Conservation (phyloP, 305 asterid species). For the Withania somnifera region DNA sequence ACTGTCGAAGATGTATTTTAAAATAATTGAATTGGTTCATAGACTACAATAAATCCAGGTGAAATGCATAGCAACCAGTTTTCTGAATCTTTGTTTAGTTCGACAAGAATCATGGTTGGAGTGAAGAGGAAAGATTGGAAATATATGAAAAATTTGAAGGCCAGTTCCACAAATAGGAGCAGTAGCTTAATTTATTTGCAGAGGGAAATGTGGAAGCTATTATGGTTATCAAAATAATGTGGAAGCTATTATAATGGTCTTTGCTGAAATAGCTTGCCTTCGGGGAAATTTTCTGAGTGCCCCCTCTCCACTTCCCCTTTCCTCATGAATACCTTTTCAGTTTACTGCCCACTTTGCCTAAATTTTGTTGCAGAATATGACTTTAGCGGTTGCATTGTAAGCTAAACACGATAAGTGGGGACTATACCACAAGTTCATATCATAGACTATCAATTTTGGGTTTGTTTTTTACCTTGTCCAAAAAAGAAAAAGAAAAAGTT, state of each 20-base stretch:
- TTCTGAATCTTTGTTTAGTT: neutral
- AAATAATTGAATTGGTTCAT: neutral
- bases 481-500: too few relatives aligned
- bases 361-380: neutral
- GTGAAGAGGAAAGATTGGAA: too few relatives aligned
- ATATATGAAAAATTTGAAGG: too few relatives aligned
- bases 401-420: neutral
- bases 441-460: neutral
- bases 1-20: neutral
- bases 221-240: too few relatives aligned
- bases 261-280: neutral
- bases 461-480: neutral
- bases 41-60: neutral
- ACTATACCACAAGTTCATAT: neutral
- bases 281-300: neutral
- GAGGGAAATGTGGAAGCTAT: too few relatives aligned
- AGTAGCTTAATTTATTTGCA: too few relatives aligned
- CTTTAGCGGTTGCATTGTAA: neutral
- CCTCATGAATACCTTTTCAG: neutral
- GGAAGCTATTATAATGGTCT: neutral
- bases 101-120: too few relatives aligned
- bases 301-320: too few relatives aligned
- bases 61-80: neutral
- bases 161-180: too few relatives aligned
- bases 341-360: neutral